Evolutionary conservation across 257 asterid species (phyloP), one percentile per base, ranked within the genome.

Genomic region (Avicennia marina): DNA sequence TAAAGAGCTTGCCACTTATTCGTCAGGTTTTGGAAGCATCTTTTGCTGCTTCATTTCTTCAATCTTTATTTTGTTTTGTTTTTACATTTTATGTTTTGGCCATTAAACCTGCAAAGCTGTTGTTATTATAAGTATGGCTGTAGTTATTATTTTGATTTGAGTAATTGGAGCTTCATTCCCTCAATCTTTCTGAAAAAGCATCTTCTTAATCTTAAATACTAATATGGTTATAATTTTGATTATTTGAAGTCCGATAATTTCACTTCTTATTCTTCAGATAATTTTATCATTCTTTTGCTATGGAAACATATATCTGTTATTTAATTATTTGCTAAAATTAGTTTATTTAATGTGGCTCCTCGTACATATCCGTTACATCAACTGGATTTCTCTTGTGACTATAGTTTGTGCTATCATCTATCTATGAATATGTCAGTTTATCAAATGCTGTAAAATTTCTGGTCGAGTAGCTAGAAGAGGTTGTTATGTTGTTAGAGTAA

Each of bases 1-100:
- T 56, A 61, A 84, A 95, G 29, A 87, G 90, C 65, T 59, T 82
- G 61, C 91, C 83, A 49, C 82, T 86, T 74, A 53, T 89, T 62
- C 97, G 96, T 19, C 99, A 93, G 96, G 99, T 93, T 20, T 53
- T 43, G 27, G 41, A 20, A 21, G 5, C 60, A 38, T 12, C n/a
- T 31, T 31, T 20, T 36, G n/a, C n/a, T n/a, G n/a, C n/a, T n/a
- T n/a, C n/a, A n/a, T n/a, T n/a, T n/a, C n/a, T n/a, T n/a, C n/a
- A n/a, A n/a, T n/a, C n/a, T n/a, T n/a, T n/a, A n/a, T n/a, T n/a
- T n/a, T n/a, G n/a, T n/a, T n/a, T 52, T 19, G 22, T 12, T 66
- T 38, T 11, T 31, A n/a, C 13, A 34, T n/a, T n/a, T n/a, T n/a
- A n/a, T n/a, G n/a, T n/a, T n/a, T n/a, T n/a, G n/a, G 62, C 17